Conservation (phyloP, 116 monocot genomes). For the Trichopus zeylanicus region DNA sequence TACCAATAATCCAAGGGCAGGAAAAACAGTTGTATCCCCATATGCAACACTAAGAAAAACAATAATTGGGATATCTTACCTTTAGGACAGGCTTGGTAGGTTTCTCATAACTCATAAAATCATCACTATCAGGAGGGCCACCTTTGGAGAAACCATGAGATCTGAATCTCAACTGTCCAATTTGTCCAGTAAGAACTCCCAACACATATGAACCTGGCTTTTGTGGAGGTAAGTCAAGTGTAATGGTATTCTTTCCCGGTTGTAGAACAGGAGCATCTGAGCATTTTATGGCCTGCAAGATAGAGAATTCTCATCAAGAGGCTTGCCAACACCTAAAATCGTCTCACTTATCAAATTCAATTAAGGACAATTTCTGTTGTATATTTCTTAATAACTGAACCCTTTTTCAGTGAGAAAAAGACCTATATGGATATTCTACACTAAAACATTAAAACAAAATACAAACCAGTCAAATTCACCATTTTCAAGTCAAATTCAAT, state of each 20-base stretch:
- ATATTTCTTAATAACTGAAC: too few species aligned
- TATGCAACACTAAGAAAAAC: background rate
- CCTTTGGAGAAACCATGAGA: constrained; percentile 96
- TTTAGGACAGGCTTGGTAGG: constrained; percentile 91
- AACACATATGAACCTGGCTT: constrained; percentile 95
- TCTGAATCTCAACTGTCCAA: constrained; percentile 84
- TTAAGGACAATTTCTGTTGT: too few species aligned
- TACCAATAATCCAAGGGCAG: background rate
- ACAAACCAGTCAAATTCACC: too few species aligned
- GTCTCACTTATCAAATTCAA: too few species aligned
- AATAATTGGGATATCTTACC: constrained; percentile 25
- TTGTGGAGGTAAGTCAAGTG: constrained; percentile 74
- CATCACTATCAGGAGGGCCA: constrained; percentile 82
- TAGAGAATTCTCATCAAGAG: background rate
- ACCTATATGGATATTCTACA: too few species aligned
- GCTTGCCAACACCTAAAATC: background rate
- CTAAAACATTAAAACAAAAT: too few species aligned
- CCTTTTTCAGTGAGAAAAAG: too few species aligned
- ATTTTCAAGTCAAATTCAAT: too few species aligned
- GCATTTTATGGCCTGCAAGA: constrained; percentile 70
- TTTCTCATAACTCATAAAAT: constrained; percentile 98
- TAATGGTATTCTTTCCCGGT: constrained; percentile 82
- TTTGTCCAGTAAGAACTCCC: constrained; percentile 96
- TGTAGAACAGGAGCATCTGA: constrained; percentile 48
- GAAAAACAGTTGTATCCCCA: background rate